These are phyloP conservation scores for Metarhizium humberi DNA, from an alignment of 2,329 filamentous ascomycete genomes.

Conservation along the genomic window DNA sequence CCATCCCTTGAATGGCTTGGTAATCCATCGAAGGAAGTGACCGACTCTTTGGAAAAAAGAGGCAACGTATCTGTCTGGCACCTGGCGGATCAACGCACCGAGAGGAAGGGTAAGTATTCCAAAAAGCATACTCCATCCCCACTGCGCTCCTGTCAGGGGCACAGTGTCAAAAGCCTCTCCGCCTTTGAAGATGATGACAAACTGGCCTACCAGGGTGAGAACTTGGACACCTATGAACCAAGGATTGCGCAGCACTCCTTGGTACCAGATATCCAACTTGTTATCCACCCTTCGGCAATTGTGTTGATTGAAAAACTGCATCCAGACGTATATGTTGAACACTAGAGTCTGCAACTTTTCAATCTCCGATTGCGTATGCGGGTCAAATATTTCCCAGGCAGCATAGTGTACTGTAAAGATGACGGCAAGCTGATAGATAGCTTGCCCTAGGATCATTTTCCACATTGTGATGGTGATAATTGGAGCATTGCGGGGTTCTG, in stretches of 20 bases:
- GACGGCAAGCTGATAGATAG: slow-evolving; percentile 61
- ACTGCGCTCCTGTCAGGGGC: slow-evolving; percentile 53
- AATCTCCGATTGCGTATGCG: slow-evolving; percentile 22
- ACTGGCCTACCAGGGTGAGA: slow-evolving; percentile 59
- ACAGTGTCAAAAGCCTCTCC: slow-evolving; percentile 56
- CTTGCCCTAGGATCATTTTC: slow-evolving; percentile 83
- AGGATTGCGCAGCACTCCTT: slow-evolving; percentile 63
- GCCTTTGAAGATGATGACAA: slow-evolving; percentile 64
- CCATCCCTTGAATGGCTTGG: slow-evolving; percentile 12
- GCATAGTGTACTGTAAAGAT: slow-evolving; percentile 54
- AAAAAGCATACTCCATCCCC: slow-evolving; percentile 61
- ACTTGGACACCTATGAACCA: slow-evolving; percentile 65
- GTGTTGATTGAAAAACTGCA: slow-evolving; percentile 82
- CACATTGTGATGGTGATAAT: slow-evolving; percentile 72
- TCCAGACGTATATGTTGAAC: slow-evolving; percentile 83
- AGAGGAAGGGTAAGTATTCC: slow-evolving; percentile 59
- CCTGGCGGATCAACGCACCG: slow-evolving; percentile 32
- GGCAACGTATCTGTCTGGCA: slow-evolving; percentile 26
- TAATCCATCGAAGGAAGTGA: slow-evolving; percentile 10
- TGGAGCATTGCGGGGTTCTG: slow-evolving; percentile 62
- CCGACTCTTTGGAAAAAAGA: slow-evolving; percentile 17
- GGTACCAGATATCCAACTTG: slow-evolving; percentile 68
- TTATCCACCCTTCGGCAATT: slow-evolving; percentile 76
- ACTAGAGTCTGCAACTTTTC: slow-evolving; percentile 52
- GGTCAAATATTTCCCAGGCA: slow-evolving; percentile 48